These are phyloP conservation scores for Serpula lacrymans DNA, from an alignment of 768 basidiomycete genomes.

Conservation along the genomic window DNA sequence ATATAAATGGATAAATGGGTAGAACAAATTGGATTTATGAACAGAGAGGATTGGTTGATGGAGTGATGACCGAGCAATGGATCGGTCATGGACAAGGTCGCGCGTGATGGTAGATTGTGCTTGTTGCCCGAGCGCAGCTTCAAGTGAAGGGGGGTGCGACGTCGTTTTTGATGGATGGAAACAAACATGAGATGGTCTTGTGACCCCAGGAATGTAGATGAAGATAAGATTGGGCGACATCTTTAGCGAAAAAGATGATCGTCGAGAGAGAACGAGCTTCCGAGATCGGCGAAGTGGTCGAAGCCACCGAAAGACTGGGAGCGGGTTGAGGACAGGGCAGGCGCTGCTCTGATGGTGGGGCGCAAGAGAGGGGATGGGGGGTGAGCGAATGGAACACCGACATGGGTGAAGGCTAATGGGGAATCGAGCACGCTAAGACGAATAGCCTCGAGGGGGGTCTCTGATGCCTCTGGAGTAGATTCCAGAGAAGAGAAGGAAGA, in stretches of 20 bases:
- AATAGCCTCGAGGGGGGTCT: constrained; percentile 36
- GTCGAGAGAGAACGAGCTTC: constrained; percentile 37
- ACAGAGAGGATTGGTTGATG: constrained; percentile 23
- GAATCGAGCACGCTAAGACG: constrained; percentile 36
- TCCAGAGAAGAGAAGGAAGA: constrained; percentile 53
- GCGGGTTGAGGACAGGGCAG: constrained; percentile 35
- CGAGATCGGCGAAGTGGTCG: constrained; percentile 41
- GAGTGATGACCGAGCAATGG: constrained; percentile 11
- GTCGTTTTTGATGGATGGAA: background rate
- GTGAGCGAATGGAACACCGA: constrained; percentile 21
- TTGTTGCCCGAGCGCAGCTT: too few species aligned
- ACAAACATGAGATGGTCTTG: too few species aligned
- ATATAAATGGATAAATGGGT: constrained; percentile 16
- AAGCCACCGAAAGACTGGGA: constrained; percentile 43
- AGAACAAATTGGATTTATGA: constrained; percentile 27
- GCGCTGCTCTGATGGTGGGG: constrained; percentile 23
- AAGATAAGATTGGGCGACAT: too few species aligned
- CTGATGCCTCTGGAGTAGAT: constrained; percentile 50
- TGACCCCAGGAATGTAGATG: too few species aligned
- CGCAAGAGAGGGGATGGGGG: constrained; percentile 21
- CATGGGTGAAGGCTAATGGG: constrained; percentile 34
- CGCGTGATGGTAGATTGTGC: too few species aligned
- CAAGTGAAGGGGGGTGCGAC: too few species aligned
- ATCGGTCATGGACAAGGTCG: constrained; percentile 9
- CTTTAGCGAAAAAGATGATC: constrained; percentile 49